Evolutionary conservation across 2,329 filamentous ascomycete species (phyloP), one percentile per base, ranked within the genome.

Genomic region (Huntiella abstrusa): DNA sequence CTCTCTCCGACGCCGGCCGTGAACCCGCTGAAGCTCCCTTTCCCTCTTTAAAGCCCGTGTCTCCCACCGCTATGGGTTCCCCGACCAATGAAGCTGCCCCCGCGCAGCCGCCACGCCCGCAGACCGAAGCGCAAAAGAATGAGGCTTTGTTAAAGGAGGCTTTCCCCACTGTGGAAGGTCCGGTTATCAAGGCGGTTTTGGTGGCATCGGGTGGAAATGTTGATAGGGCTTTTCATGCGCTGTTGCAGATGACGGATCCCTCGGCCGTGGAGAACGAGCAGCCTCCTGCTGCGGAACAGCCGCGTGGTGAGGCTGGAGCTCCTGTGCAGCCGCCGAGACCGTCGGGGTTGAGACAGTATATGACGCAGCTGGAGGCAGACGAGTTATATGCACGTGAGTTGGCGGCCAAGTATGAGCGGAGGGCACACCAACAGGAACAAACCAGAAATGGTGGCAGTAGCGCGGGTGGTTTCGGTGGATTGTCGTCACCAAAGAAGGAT

Each of bases 211-310:
- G 78, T 49, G 88, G 87, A 50, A 77, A 80, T 56, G 78, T 96
- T 41, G 91, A 98, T 61, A 83, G 85, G 32, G 88, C 91, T 11
- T 98, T 98, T 65, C 91, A 95, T 64, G 91, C 91, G 33, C 71
- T 98, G 38, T 70, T 98, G 39, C 83, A 79, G 55, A 84, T 85
- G 80, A 84, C 80, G 51, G 83, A 86, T 57, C 83, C 83, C 5
- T 79, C 80, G 58, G 79, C 81, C 5, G 64, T 63, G 54, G 63
- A 69, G 45, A 69, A 74, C 43, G 67, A 69, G 49, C 73, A 77
- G 49, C 64, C 42, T n/a, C 13, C 38, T 36, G 15, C 33, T 4
- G 78, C 83, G n/a, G 15, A 15, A 11, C 15, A 12, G 8, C 40
- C 17, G 7, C 22, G 22, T 28, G 7, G 22, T 28, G 22, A 28